Base-by-base conservation (phyloP, 257 asterid species). In the Solanum appendiculatum region DNA sequence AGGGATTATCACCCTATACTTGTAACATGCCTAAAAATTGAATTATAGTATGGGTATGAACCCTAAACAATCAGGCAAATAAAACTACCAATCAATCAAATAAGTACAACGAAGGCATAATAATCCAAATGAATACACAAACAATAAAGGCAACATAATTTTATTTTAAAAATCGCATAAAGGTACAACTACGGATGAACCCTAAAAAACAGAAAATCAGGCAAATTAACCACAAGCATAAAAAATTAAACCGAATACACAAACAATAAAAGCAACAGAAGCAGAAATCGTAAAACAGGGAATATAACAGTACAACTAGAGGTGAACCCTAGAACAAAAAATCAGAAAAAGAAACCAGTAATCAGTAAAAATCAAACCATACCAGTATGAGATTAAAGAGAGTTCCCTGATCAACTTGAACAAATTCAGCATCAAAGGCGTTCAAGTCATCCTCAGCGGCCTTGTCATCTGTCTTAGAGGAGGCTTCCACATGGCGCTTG, bases 371-470 rank as follows among this genome's bases (percentile, higher is more conserved):
- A 54, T 33, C 37, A n/a, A 9, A 25, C n/a, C 87, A 46, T 74
- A 95, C 98, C 96, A 90, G 25, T 16, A 95, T 91, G 15, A 95
- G 91, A 54, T 92, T 95, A 39, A 94, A 94, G 78, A 92, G 95
- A 11, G 92, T 92, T 23, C 40, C 88, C 91, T 91, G 92, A 72
- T 95, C 95, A 29, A 92, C 96, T 87, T 92, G 91, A 78, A 92
- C 91, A 85, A 94, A 95, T 2, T 93, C 95, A 5, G 89, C 39
- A 18, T 92, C 96, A 21, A 93, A 94, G 4, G 15, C 37, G 70
- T 91, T 91, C 33, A 91, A 89, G n/a, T 89, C 95, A 3, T 87
- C 93, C 0, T 91, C 94, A 66, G 85, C 42, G 0, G 83, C 46
- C 89, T 86, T 90, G 40, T 86, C 95, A 15, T 90, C 89, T 3